A percentile compares a stretch with the other conserved stretches of the same genome.
phyloP scores from a whole-genome alignment of 1,139 yeast genomes.

The Zygosaccharomyces pseudobailii region DNA sequence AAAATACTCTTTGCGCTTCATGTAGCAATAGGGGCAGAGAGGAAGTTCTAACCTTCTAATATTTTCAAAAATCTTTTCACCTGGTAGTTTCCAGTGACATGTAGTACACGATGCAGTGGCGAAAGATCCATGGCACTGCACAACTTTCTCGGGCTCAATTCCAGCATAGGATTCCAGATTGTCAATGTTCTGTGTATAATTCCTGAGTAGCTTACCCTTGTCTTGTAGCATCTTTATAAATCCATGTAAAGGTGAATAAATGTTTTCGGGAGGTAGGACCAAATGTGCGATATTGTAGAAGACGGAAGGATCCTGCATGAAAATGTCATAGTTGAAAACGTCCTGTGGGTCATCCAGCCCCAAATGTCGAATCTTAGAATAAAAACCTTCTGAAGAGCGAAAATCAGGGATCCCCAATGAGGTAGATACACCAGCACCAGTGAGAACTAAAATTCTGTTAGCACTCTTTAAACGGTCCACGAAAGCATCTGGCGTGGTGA shows the following conservation, averaged over 20 bases:
- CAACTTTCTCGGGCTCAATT: slow-evolving; percentile 58
- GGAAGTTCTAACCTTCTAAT: slow-evolving; percentile 62
- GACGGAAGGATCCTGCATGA: slow-evolving; percentile 71
- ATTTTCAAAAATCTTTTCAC: slow-evolving; percentile 58
- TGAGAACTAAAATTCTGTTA: slow-evolving; percentile 65
- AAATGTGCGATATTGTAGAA: slow-evolving; percentile 86
- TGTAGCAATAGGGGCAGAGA: slow-evolving; percentile 62
- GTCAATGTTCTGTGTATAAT: slow-evolving; percentile 94
- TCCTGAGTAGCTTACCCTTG: slow-evolving; percentile 73
- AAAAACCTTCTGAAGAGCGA: slow-evolving; percentile 84
- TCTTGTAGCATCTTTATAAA: slow-evolving; percentile 73
- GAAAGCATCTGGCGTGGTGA: slow-evolving; percentile 59
- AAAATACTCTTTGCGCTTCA: slow-evolving; percentile 39
- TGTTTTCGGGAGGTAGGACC: slow-evolving; percentile 72
- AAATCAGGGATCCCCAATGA: slow-evolving; percentile 93
- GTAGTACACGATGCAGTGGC: slow-evolving; percentile 86
- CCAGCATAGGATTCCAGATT: slow-evolving; percentile 87
- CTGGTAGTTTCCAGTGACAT: slow-evolving; percentile 65
- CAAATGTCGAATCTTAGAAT: slow-evolving; percentile 60
- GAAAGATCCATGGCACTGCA: slow-evolving; percentile 96
- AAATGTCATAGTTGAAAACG: slow-evolving; percentile 75
- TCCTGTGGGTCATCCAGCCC: slow-evolving; percentile 92
- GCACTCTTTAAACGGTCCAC: slow-evolving; percentile 50
- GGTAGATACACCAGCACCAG: slow-evolving; percentile 97
- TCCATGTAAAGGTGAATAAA: slow-evolving; percentile 81